Percentiles rank a stretch among this genome's conserved stretches.
Evolutionary conservation across 192 early-diverging fungal genomes (phyloP).

Genomic region (Podochytrium sp.): DNA sequence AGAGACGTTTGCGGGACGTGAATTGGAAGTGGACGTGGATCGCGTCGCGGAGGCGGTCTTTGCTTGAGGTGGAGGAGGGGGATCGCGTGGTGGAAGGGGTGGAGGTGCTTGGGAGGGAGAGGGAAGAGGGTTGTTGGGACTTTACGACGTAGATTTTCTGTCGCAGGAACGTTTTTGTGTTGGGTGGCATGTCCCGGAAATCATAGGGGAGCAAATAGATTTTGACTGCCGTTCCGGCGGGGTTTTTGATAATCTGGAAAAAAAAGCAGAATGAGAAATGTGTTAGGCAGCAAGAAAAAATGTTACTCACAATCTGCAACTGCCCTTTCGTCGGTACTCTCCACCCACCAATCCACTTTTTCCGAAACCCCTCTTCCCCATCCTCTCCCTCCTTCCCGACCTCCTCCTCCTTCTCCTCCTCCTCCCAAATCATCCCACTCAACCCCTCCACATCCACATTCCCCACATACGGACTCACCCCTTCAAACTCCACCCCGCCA

Average conservation of each 20-base stretch:
- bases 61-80: constrained; percentile 1
- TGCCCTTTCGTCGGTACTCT: constrained; percentile 74
- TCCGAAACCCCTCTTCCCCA: constrained; percentile 8
- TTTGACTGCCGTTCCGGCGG: constrained; percentile 75
- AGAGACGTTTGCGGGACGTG: constrained; percentile 58
- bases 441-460: constrained; percentile 63
- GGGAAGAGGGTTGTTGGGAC: not conserved
- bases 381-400: not conserved
- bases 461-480: constrained; percentile 73
- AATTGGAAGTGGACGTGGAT: constrained; percentile 77
- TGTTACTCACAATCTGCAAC: constrained; percentile 65
- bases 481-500: not conserved
- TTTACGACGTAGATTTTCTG: constrained; percentile 70
- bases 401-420: constrained; percentile 1
- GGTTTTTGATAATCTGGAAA: constrained; percentile 74
- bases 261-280: not conserved
- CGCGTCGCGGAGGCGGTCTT: constrained; percentile 65
- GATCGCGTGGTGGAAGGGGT: not conserved
- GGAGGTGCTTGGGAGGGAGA: not conserved
- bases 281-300: not conserved
- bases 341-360: constrained; percentile 58
- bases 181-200: constrained; percentile 71
- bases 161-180: constrained; percentile 77
- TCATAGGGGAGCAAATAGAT: constrained; percentile 82
- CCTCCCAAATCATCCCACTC: constrained; percentile 19